A percentile compares a stretch with the other conserved stretches of the same genome.
Evolutionary conservation across 345 rosid genomes (phyloP).

Genomic region (Kandelia obovata): DNA sequence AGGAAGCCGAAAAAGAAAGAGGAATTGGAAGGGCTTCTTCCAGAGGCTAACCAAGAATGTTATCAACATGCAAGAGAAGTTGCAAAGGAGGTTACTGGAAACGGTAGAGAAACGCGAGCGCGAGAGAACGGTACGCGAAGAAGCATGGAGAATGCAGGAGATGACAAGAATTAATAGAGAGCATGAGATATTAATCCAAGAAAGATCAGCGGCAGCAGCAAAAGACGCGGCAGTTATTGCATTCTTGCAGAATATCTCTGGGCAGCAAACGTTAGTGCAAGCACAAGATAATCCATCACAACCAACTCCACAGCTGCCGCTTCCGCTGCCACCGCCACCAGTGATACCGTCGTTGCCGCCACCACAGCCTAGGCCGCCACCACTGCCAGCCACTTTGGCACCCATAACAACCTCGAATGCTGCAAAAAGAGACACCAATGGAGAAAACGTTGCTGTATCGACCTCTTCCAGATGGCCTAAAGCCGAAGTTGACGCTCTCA

Average conservation of each 20-base stretch:
- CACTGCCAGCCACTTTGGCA: not conserved
- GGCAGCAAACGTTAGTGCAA: slow-evolving; percentile 27
- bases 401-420: not conserved
- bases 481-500: slow-evolving; percentile 70
- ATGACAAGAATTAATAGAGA: slow-evolving; percentile 53
- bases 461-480: slow-evolving; percentile 88
- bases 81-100: slow-evolving; percentile 67
- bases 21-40: slow-evolving; percentile 52
- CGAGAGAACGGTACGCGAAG: slow-evolving; percentile 65
- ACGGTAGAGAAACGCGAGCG: slow-evolving; percentile 57
- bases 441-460: slow-evolving; percentile 26
- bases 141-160: slow-evolving; percentile 69
- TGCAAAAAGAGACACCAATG: slow-evolving; percentile 15
- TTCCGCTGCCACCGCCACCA: not conserved
- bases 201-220: slow-evolving; percentile 64
- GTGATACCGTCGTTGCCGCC: not conserved
- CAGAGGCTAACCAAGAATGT: slow-evolving; percentile 56
- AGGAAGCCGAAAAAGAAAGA: slow-evolving; percentile 45
- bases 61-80: slow-evolving; percentile 65
- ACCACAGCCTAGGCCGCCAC: not conserved
- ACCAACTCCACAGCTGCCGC: not conserved
- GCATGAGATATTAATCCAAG: slow-evolving; percentile 57
- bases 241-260: slow-evolving; percentile 69
- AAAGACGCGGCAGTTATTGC: slow-evolving; percentile 75
- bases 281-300: not conserved